Evolutionary conservation across 495 filamentous ascomycete species (phyloP).

Genomic region (Aspergillus mulundensis): DNA sequence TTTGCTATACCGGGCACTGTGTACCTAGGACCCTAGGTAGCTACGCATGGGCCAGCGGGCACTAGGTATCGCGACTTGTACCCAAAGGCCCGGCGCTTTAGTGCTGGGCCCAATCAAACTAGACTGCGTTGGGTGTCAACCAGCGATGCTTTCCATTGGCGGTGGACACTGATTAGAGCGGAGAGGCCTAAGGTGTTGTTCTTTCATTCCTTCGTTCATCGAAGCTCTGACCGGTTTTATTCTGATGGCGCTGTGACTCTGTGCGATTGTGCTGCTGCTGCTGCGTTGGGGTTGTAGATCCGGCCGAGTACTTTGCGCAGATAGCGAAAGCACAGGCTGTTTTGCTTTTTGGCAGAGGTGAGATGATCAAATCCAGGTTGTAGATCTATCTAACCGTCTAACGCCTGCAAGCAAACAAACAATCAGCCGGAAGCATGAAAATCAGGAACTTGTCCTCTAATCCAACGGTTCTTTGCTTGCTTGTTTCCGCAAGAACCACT

Average conservation of each 20-base stretch:
- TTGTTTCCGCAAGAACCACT: neutral
- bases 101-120: constrained; percentile 15
- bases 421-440: neutral
- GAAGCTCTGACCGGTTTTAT: too few relatives aligned
- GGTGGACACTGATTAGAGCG: constrained; percentile 7
- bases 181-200: constrained; percentile 1
- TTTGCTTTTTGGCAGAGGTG: neutral
- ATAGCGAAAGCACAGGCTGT: neutral
- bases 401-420: constrained; percentile 5
- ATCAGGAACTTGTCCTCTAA: constrained; percentile 1
- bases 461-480: neutral
- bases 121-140: constrained; percentile 12
- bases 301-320: neutral
- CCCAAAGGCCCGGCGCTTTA: constrained; percentile 8
- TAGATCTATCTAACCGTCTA: neutral
- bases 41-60: neutral
- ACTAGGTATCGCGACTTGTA: constrained; percentile 5
- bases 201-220: constrained; percentile 2
- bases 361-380: neutral
- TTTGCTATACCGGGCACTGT: constrained; percentile 4
- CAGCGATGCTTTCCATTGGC: constrained; percentile 2
- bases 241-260: neutral
- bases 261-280: constrained; percentile 3
- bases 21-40: neutral
- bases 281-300: neutral